Base-by-base conservation (phyloP, 2,329 filamentous ascomycete species). In the Penicillium occitanis region DNA sequence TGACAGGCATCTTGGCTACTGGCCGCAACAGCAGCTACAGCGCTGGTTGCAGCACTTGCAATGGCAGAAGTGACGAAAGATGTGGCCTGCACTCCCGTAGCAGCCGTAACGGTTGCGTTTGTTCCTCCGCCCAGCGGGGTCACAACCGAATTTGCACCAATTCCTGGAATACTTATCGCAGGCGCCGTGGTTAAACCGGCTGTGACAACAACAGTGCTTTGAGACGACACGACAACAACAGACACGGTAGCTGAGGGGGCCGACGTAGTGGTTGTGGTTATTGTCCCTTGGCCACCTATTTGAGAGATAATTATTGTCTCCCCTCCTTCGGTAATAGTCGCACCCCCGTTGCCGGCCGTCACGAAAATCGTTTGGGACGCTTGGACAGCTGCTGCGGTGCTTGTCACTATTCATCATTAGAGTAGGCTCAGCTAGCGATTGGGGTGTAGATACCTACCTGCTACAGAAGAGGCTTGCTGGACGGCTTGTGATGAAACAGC, bases 231-330 rank as follows among this genome's bases (percentile, higher is more conserved):
- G 28, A 64, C 17, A 25, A 64, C 33, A 22, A 64, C 51, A 14
- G 62, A 64, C 28, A 64, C 51, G 6, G 51, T 44, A 58, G 42
- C 40, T 22, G 51, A 37, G 62, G 28, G 22, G 11, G 13, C 17
- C 3, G 57, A 37, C 1, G 37, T 46, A 6, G 37, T 30, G 22
- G 57, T 40, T 28, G 57, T 44, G n/a, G 19, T 10, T 25, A 14
- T 42, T 25, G 37, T 19, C 30, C 37, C 51, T 58, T 64, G 62
- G n/a, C 44, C 51, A 7, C 51, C 51, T 28, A 58, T 1, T 30
- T 64, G 19, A 33, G 62, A 64, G 11, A 64, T 58, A 28, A 64
- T 30, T 22, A 64, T 46, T 11, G 59, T 58, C 33, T 42, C 60
- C n/a, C 50, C 28, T 7, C 46, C 61, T 6, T 66, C 40, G 1